Conservation (phyloP, 176 grass and related monocot species). For the Thinopyrum elongatum region DNA sequence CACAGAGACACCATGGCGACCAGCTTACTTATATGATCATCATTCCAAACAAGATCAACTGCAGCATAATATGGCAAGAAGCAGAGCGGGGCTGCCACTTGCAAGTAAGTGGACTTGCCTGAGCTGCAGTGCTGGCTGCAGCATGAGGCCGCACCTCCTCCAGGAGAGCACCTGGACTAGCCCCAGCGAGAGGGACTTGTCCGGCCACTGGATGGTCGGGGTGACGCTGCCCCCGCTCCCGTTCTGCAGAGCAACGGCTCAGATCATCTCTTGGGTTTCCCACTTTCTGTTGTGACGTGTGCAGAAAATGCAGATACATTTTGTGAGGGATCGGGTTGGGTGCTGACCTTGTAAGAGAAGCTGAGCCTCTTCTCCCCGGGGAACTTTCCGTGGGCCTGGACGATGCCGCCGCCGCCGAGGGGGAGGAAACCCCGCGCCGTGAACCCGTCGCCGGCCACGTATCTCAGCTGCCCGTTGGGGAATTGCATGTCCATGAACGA, state of each 20-base stretch:
- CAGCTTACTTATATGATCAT: not conserved
- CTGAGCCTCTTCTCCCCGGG: slow-evolving; percentile 65
- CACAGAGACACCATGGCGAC: not conserved
- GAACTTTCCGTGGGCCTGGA: slow-evolving; percentile 61
- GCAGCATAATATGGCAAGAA: not conserved
- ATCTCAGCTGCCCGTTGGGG: slow-evolving; percentile 61
- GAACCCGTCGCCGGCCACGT: slow-evolving; percentile 54
- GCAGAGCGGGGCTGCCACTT: not conserved
- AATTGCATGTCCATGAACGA: slow-evolving; percentile 74
- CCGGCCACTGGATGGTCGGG: slow-evolving; percentile 59
- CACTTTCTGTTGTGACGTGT: not conserved
- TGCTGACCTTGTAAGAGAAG: slow-evolving; percentile 68
- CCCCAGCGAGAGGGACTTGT: slow-evolving; percentile 50
- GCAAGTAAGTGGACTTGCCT: slow-evolving; percentile 14
- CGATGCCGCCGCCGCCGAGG: slow-evolving; percentile 28
- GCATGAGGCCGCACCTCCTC: slow-evolving; percentile 55
- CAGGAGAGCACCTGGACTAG: slow-evolving; percentile 46
- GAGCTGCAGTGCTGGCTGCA: slow-evolving; percentile 52
- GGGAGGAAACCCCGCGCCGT: slow-evolving; percentile 41
- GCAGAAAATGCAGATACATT: not conserved
- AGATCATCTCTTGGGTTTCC: not conserved
- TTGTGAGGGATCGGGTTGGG: not conserved
- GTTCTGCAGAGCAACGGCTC: slow-evolving; percentile 43
- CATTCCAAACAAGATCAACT: not conserved
- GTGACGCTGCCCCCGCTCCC: slow-evolving; percentile 43